Evolutionary conservation across 2,329 filamentous ascomycete species (phyloP).

Genomic region (Dactylonectria macrodidyma): DNA sequence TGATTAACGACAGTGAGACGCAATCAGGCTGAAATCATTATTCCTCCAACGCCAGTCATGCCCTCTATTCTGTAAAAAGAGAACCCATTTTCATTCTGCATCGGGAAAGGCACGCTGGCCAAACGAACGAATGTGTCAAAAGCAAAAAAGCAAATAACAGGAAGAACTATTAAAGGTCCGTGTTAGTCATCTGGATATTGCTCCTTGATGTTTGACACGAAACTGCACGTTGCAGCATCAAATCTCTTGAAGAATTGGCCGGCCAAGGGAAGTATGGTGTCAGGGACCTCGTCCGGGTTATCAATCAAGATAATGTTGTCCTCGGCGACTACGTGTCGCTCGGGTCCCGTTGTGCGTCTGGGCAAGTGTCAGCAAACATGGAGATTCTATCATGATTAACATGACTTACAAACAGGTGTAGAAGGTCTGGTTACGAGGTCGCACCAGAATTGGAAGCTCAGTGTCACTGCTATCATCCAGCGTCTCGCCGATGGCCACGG

Average conservation of each 20-base stretch:
- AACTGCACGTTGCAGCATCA: conserved; percentile 75
- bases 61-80: conserved; percentile 3
- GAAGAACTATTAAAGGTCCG: not conserved
- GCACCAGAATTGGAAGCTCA: conserved; percentile 46
- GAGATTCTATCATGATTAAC: too few species aligned
- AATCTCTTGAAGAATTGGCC: conserved; percentile 93
- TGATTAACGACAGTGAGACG: conserved; percentile 6
- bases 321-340: conserved; percentile 66
- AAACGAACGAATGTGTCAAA: not conserved
- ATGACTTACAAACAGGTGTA: conserved; percentile 82
- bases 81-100: conserved; percentile 1
- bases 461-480: conserved; percentile 47
- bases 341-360: conserved; percentile 53
- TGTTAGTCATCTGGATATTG: conserved; percentile 89
- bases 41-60: conserved; percentile 16
- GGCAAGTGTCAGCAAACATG: conserved; percentile 21
- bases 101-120: not conserved
- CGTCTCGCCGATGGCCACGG: conserved; percentile 46
- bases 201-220: conserved; percentile 86
- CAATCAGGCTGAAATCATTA: conserved; percentile 12
- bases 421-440: conserved; percentile 72
- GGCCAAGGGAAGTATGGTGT: conserved; percentile 76
- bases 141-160: conserved; percentile 2
- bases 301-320: conserved; percentile 82
- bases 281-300: conserved; percentile 63